phyloP scores from a whole-genome alignment of 495 filamentous ascomycete species.

The Hyaloscypha hepaticicola region DNA sequence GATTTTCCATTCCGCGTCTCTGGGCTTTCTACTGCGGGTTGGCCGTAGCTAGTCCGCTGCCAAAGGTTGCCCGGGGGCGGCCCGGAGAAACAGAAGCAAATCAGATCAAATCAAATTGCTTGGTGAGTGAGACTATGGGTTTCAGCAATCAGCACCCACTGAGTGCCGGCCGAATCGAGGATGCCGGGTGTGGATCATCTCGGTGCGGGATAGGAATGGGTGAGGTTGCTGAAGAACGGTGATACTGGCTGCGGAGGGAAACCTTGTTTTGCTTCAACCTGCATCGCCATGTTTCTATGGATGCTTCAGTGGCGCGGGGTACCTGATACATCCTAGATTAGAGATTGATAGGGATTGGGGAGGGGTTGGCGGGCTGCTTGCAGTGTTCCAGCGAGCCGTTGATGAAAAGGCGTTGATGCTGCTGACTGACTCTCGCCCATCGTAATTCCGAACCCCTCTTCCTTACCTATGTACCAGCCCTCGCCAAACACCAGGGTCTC shows the following conservation, averaged over 20 bases:
- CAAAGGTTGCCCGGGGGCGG: neutral
- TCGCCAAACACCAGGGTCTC: neutral
- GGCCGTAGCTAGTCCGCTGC: no score
- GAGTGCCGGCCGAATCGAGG: no score
- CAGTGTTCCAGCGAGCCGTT: neutral
- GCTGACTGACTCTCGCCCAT: neutral
- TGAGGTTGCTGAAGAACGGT: neutral
- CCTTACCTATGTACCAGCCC: neutral
- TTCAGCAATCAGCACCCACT: neutral
- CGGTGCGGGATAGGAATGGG: no score
- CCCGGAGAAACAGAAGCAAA: neutral
- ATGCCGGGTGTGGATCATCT: no score
- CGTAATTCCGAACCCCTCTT: neutral
- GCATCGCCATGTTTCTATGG: no score
- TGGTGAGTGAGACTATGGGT: neutral
- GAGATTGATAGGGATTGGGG: neutral
- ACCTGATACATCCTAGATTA: neutral
- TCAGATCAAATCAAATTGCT: neutral
- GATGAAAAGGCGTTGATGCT: neutral
- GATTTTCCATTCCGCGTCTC: neutral
- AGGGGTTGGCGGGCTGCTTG: neutral
- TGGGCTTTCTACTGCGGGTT: neutral
- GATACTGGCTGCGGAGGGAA: neutral
- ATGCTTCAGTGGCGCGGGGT: neutral
- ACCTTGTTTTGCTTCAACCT: neutral